Percentiles rank a stretch among this genome's conserved stretches.
These are phyloP conservation scores for Tagetes patula DNA, from an alignment of 129 eudicot genomes.

Conservation along the genomic window DNA sequence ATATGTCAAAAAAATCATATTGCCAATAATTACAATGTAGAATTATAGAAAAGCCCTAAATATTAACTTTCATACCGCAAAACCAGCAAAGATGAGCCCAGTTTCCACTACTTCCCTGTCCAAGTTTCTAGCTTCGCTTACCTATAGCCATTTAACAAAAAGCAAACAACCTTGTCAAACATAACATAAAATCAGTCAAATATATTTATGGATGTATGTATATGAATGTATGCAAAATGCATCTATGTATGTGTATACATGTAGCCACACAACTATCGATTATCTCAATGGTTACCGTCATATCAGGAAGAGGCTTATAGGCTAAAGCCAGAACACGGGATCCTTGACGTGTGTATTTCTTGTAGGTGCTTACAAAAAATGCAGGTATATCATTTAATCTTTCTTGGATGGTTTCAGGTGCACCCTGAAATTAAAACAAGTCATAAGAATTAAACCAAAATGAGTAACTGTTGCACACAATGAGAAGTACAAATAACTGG, in stretches of 20 bases:
- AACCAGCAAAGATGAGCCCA: constrained; percentile 89
- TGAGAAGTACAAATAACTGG: constrained; percentile 4
- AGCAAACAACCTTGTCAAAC: constrained; percentile 3
- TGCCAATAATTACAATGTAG: not conserved
- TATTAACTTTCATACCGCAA: constrained; percentile 60
- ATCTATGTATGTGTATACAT: not conserved
- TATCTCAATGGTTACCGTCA: constrained; percentile 64
- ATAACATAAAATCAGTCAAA: not conserved
- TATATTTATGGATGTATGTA: not conserved
- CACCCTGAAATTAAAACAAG: constrained; percentile 65
- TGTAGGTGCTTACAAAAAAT: constrained; percentile 69
- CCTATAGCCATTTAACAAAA: constrained; percentile 51
- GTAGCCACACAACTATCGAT: not conserved
- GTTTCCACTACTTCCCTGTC: constrained; percentile 85
- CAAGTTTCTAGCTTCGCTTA: constrained; percentile 91
- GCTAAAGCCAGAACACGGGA: constrained; percentile 98
- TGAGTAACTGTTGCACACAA: not conserved
- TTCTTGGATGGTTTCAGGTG: constrained; percentile 96
- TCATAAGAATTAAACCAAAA: not conserved
- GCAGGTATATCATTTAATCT: constrained; percentile 70
- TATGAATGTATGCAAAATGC: not conserved
- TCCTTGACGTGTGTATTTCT: constrained; percentile 94
- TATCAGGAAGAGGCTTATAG: constrained; percentile 85
- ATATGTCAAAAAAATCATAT: constrained; percentile 23
- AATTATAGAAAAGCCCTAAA: not conserved